Base-by-base conservation (phyloP, 1,284 basidiomycete species). In the Ceratobasidium theobromae region DNA sequence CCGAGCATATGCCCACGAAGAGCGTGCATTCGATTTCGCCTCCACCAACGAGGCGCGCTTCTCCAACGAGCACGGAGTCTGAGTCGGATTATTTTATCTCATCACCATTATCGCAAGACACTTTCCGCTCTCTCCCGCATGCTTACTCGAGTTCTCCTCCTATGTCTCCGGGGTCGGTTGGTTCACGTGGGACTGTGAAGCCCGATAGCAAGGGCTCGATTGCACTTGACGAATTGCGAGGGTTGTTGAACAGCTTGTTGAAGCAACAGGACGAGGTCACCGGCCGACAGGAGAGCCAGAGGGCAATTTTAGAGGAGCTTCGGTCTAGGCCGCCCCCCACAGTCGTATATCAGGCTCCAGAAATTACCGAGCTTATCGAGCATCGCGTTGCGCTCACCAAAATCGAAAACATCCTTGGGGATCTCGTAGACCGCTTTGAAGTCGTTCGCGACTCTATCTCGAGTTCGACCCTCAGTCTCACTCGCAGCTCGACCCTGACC, bases 21-120 rank as follows among this genome's bases (percentile, higher is more conserved):
- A 48, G 60, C 25, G 60, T 46, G 12, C 48, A 43, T 16, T 65
- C 60, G 2, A 21, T 65, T 25, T 53, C 60, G 9, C 60, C 60
- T 8, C 60, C 60, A 12, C 60, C 60, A 25, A 33, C 53, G 32
- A 21, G 58, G 28, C 49, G 49, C 6, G 48, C 51, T n/a, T 53
- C 60, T 3, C 51, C 60, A 3, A 8, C 43, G 6, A 21, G 8
- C 6, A 30, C 30, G 21, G 38, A n/a, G 5, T 65, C 58, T 16
- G 58, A 62, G 48, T 62, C 60, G 8, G 60, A 65, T 9, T 65
- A 65, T 18, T 65, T 65, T 28, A 53, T 65, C 16, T 65, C 60
- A 2, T 65, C 60, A 21, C 60, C 60, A 3, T 25, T 65, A 21
- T 65, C 60, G 0, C 60, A 65, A 33, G 60, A 65, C 33, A 65